Evolutionary conservation across 2,329 filamentous ascomycete species (phyloP).

Genomic region (Colletotrichum shisoi): DNA sequence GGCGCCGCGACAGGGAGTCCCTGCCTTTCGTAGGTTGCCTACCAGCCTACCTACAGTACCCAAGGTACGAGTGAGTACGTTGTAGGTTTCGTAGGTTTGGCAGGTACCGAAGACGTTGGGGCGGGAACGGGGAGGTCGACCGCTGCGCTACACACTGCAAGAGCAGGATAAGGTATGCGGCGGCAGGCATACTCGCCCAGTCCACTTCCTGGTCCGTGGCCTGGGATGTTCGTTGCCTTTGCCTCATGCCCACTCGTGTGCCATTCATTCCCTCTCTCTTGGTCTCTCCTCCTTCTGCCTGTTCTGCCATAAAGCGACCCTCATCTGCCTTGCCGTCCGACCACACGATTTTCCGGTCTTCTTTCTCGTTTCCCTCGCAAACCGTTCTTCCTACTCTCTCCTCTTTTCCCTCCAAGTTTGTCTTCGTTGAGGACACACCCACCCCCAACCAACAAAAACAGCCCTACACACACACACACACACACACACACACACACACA

Average conservation of each 20-base stretch:
- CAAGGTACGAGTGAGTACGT: too few relatives aligned
- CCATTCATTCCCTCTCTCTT: background rate
- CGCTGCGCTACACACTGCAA: constrained; percentile 20
- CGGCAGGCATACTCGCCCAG: background rate
- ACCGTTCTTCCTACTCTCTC: constrained; percentile 12
- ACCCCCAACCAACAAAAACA: background rate
- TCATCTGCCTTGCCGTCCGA: constrained; percentile 28
- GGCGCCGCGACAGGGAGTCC: constrained; percentile 22
- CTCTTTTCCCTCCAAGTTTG: constrained; percentile 25
- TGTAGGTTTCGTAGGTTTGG: background rate
- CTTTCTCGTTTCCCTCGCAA: constrained; percentile 24
- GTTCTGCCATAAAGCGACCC: constrained; percentile 29
- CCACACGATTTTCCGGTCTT: constrained; percentile 14
- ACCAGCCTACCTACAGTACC: too few relatives aligned
- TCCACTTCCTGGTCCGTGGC: constrained; percentile 17
- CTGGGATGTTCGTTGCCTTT: constrained; percentile 37
- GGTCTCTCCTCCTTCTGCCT: background rate
- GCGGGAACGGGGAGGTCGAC: constrained; percentile 16
- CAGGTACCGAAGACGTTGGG: constrained; percentile 5
- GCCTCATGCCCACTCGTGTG: constrained; percentile 28
- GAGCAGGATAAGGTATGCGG: constrained; percentile 9
- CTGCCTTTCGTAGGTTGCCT: background rate
- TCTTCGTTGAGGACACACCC: constrained; percentile 10
- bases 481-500: background rate
- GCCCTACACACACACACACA: background rate